phyloP scores from a whole-genome alignment of 441 rosid genomes.

The Populus hybrid region DNA sequence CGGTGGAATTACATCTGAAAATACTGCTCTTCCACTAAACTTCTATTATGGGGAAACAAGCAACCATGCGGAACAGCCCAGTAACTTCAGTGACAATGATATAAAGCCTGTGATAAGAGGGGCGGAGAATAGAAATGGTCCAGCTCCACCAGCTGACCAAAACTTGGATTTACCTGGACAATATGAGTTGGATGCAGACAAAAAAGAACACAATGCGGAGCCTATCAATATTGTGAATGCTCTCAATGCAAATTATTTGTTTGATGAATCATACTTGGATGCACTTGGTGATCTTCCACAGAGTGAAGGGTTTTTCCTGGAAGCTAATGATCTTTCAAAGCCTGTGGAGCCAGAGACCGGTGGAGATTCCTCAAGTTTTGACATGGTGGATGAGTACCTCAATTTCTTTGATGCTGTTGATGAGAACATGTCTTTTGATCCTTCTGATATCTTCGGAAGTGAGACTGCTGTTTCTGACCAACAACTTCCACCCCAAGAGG shows the following conservation, averaged over 20 bases:
- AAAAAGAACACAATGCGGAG: constrained; percentile 41
- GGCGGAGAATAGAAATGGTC: constrained; percentile 29
- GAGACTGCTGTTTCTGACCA: constrained; percentile 34
- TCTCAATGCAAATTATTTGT: constrained; percentile 33
- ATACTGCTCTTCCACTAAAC: constrained; percentile 31
- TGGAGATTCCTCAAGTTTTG: constrained; percentile 47
- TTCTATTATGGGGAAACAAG: constrained; percentile 59
- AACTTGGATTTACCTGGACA: constrained; percentile 39
- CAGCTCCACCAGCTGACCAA: constrained; percentile 37
- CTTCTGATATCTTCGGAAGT: constrained; percentile 41
- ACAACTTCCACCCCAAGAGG: constrained; percentile 36
- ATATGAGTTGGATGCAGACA: constrained; percentile 30
- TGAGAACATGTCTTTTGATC: constrained; percentile 46
- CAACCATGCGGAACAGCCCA: constrained; percentile 42
- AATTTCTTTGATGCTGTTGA: constrained; percentile 57
- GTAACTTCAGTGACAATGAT: constrained; percentile 42
- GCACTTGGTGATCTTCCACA: constrained; percentile 37
- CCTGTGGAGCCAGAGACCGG: constrained; percentile 33
- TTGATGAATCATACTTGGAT: constrained; percentile 53
- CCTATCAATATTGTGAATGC: constrained; percentile 35
- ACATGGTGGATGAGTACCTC: constrained; percentile 66
- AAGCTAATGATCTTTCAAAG: constrained; percentile 62
- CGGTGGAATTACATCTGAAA: constrained; percentile 34
- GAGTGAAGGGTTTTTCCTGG: constrained; percentile 52
- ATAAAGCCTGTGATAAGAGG: constrained; percentile 36